Base-by-base conservation (phyloP, 352 stramenopile species). In the Phytophthora parvispora region DNA sequence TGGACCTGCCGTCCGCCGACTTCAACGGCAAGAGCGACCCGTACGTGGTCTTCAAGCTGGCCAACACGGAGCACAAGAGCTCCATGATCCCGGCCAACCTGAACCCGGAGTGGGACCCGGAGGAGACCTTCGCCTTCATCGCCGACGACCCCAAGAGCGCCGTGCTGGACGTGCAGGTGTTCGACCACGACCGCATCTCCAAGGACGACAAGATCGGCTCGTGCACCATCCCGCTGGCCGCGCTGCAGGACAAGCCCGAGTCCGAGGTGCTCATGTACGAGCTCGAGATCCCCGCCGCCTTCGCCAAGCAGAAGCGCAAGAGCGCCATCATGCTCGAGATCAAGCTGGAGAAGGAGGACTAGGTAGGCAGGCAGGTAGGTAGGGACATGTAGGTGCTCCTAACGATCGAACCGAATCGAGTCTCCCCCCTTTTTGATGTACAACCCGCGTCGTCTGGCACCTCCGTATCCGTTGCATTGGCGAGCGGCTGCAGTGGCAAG, bases 1-100 rank as follows among this genome's bases (percentile, higher is more conserved):
- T 78, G 49, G 86, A 94, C 64, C 72, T 96, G 29, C 74, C 88
- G 12, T 74, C 84, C 13, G 86, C 85, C 67, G 89, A 96, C 81
- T 89, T 87, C 36, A 91, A 90, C 67, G 87, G 89, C 74, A 96
- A 96, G 78, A 93, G 84, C 61, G 89, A 96, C 68, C 88, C 88
- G 60, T 94, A 96, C 67, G 77, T 94, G 40, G 74, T 87, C 25
- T 92, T 96, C 68, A 89, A 90, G 48, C 62, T 94, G 29, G 80
- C 82, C 58, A 78, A 76, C 45, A 79, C 75, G 38, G 90, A 75
- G 60, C 87, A 88, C 64, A 91, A 90, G 73, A 93, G 83, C 74
- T 90, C 86, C 42, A 74, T 81, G 40, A 78, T 92, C 42, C 52
- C 66, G 13, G 78, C 75, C 45, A 82, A 85, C 40, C 61, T 96